Evolutionary conservation across 768 basidiomycete species (phyloP).

Genomic region (Kwoniella heveanensis): DNA sequence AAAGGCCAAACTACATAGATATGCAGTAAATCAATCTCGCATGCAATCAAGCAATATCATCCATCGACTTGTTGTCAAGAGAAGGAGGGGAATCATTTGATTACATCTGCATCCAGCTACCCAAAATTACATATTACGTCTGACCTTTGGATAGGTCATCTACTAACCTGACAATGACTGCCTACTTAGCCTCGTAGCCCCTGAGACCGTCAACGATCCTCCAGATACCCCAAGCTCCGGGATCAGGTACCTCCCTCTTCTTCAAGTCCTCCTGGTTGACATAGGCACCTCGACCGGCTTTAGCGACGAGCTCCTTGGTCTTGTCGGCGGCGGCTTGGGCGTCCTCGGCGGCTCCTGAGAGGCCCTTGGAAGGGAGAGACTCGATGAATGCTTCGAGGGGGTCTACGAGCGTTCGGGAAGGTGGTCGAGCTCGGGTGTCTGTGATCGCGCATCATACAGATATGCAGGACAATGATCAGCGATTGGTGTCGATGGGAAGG

Average conservation of each 20-base stretch:
- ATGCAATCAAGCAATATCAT: no score
- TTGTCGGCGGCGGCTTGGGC: slow-evolving; percentile 70
- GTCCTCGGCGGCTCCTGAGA: slow-evolving; percentile 64
- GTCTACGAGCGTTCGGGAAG: slow-evolving; percentile 90
- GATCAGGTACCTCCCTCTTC: slow-evolving; percentile 73
- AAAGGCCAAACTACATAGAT: no score
- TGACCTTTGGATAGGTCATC: no score
- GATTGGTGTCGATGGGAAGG: not conserved
- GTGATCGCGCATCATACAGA: not conserved
- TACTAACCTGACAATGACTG: no score
- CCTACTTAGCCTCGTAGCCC: slow-evolving; percentile 36
- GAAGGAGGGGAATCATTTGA: no score
- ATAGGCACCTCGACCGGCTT: slow-evolving; percentile 86
- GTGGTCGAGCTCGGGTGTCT: slow-evolving; percentile 82
- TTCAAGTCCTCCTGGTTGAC: slow-evolving; percentile 61
- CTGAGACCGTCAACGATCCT: slow-evolving; percentile 45
- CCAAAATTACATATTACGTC: slow-evolving; percentile 1
- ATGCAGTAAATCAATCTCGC: no score
- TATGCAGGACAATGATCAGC: not conserved
- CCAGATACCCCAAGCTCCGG: slow-evolving; percentile 84
- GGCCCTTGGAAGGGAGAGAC: slow-evolving; percentile 57
- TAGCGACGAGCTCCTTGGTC: slow-evolving; percentile 76
- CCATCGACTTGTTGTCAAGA: no score
- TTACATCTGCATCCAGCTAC: no score
- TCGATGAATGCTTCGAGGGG: slow-evolving; percentile 77